Base-by-base conservation (phyloP, 257 asterid genomes). In the Orobanche coerulescens region DNA sequence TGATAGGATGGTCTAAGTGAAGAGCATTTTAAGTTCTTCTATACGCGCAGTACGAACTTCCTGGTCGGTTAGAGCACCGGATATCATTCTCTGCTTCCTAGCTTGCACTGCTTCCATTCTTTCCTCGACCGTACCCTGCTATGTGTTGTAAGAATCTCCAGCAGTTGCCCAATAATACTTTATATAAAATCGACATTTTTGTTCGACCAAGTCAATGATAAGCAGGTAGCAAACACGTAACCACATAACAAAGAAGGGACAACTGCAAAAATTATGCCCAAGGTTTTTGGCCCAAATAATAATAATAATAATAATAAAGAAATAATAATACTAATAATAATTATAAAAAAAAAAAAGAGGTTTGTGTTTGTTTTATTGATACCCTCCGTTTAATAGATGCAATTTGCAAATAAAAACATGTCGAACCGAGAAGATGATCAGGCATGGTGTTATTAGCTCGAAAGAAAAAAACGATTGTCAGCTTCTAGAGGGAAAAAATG, bases 21-120 rank as follows among this genome's bases (percentile, higher is more conserved):
- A 88, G 80, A 92, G 94, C 95, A 92, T 86, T 78, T 86, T 88
- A 56, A 92, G 97, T 77, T 88, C 94, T 75, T 86, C 95, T 7
- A 92, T 65, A 50, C 97, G 93, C 23, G 98, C 95, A 55, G 80
- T 78, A 73, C 98, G 87, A 58, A 88, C 95, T 92, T 92, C 96
- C 73, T 86, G 97, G 65, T 84, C 97, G 12, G 96, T 88, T 61
- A 92, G 78, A 70, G 98, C 98, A 59, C 98, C 98, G 6, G 97
- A 73, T 43, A 92, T 88, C 95, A 92, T 77, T 23, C 86, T 75
- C 57, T 92, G 98, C 79, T 92, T 92, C 70, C 97, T 75, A 46
- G 94, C 95, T 80, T 92, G 96, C 49, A 92, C 98, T 47, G 95
- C 94, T 71, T 86, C 95, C 97, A 88, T 92, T 78, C 95, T 82